Base-by-base conservation (phyloP, 306 rosid species). In the Rubus idaeus region DNA sequence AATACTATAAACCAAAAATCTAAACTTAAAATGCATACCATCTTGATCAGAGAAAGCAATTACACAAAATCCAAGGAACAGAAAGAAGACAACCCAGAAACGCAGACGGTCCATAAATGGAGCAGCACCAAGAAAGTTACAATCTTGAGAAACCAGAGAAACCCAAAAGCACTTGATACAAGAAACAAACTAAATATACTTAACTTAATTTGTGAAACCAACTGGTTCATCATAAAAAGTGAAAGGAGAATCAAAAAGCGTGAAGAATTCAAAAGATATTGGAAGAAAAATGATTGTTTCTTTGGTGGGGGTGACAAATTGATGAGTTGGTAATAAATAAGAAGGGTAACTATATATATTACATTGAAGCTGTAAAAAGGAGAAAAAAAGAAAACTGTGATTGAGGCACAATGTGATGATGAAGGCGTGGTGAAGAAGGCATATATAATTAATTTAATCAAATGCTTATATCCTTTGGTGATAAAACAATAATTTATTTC, bases 41-140 rank as follows among this genome's bases (percentile, higher is more conserved):
- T 89, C 87, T 86, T 91, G 88, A 77, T 79, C 87, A 71, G 83
- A 79, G 64, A 85, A 81, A 73, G 89, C 77, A 52, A 79, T 79
- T 69, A 42, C 30, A 85, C 85, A 89, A 81, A 86, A 85, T 81
- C 84, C 76, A 67, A 16, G 81, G 74, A 88, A 75, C 73, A 94
- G 80, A 76, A 85, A 75, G 82, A 89, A 85, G 84, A 64, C 77
- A 74, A 51, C 73, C 84, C 84, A 82, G 62, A 73, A 73, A 85
- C 62, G 14, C 57, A 75, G 64, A 51, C 73, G 63, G 77, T 85
- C 88, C 91, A 90, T 85, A 68, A 75, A 66, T 40, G 44, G 46
- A 63, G 77, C 70, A 39, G 78, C 68, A 26, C 76, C 64, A 51
- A 8, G 53, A 52, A 53, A n/a, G 35, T 53, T 52, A 41, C 62